phyloP scores from a whole-genome alignment of 2,329 filamentous ascomycete genomes.

The Capronia epimyces region DNA sequence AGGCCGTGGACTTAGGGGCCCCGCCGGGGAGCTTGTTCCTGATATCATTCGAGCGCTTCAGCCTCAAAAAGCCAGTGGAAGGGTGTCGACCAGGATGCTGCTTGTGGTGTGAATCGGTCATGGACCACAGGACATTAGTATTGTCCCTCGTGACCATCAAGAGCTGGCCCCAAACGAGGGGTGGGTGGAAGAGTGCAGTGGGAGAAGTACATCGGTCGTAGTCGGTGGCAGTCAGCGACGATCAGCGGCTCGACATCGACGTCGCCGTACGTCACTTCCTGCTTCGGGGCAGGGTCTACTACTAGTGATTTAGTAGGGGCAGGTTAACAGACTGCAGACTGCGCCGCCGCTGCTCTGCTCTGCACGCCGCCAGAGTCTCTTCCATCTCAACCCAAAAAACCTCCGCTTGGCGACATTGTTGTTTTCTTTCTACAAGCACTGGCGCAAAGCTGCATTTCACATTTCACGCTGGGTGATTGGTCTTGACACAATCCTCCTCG shows the following conservation, averaged over 20 bases:
- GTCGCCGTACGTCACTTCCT: slow-evolving; percentile 21
- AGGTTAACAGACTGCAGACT: background rate
- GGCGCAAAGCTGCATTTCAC: background rate
- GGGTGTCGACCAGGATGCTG: background rate
- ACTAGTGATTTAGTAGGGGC: too few species aligned
- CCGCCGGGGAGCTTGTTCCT: slow-evolving; percentile 14
- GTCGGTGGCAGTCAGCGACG: too few species aligned
- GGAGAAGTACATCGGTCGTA: too few species aligned
- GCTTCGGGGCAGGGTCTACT: too few species aligned
- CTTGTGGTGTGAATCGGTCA: too few species aligned
- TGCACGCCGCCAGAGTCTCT: slow-evolving; percentile 1
- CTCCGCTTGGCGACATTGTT: background rate
- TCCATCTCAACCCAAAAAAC: background rate
- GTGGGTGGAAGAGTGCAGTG: too few species aligned
- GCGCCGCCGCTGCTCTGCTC: background rate
- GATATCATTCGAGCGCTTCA: slow-evolving; percentile 15
- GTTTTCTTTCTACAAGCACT: background rate
- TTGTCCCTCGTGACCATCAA: too few species aligned
- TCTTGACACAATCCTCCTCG: background rate
- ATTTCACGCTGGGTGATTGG: background rate
- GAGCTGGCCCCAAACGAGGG: too few species aligned
- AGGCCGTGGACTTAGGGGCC: slow-evolving; percentile 1
- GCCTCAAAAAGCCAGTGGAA: slow-evolving; percentile 5
- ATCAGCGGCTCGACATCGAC: background rate
- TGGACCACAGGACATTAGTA: too few species aligned